phyloP scores from a whole-genome alignment of 1,139 yeast genomes.

The Taphrina confusa region DNA sequence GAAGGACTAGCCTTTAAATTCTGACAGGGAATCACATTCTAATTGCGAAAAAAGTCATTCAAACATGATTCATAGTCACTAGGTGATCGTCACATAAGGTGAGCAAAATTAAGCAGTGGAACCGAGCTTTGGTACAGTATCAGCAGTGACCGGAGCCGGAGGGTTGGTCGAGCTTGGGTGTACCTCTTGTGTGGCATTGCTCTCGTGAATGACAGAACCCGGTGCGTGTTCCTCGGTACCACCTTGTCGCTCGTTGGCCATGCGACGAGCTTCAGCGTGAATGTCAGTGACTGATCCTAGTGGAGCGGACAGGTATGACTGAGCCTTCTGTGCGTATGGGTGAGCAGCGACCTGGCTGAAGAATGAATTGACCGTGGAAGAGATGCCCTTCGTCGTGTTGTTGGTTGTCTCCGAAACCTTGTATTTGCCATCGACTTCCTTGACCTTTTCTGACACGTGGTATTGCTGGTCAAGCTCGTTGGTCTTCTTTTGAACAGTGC shows the following conservation, averaged over 20 bases:
- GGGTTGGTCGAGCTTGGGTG: neutral
- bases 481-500: slow-evolving; percentile 42
- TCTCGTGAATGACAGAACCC: slow-evolving; percentile 26
- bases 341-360: slow-evolving; percentile 54
- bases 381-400: slow-evolving; percentile 42
- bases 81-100: no score
- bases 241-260: slow-evolving; percentile 57
- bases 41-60: no score
- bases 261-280: slow-evolving; percentile 70
- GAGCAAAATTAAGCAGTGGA: slow-evolving; percentile 17
- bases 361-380: slow-evolving; percentile 51
- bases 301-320: slow-evolving; percentile 50
- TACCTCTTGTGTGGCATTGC: slow-evolving; percentile 9
- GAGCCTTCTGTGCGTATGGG: slow-evolving; percentile 56
- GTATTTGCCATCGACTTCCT: slow-evolving; percentile 56
- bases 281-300: slow-evolving; percentile 49
- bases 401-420: slow-evolving; percentile 58
- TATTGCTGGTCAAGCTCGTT: slow-evolving; percentile 59
- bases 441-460: slow-evolving; percentile 58
- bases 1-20: no score
- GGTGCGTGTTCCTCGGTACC: slow-evolving; percentile 43
- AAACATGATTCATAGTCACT: no score
- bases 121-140: slow-evolving; percentile 27
- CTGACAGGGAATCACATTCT: neutral
- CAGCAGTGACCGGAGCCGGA: slow-evolving; percentile 19